Evolutionary conservation across 768 basidiomycete species (phyloP).

Genomic region (Boletus sp.): DNA sequence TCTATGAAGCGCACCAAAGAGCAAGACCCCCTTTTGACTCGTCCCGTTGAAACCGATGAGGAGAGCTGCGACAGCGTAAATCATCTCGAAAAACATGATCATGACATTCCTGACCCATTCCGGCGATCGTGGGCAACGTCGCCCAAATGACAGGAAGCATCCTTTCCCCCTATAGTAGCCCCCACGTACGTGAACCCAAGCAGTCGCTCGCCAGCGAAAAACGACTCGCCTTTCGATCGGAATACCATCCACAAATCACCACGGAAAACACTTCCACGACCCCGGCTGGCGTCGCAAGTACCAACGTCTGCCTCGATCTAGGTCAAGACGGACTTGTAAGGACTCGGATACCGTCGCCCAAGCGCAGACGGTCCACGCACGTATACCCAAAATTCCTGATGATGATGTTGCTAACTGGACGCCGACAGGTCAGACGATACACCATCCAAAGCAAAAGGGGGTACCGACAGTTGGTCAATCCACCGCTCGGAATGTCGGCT

Average conservation of each 20-base stretch:
- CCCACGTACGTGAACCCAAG: slow-evolving; percentile 2
- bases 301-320: not conserved
- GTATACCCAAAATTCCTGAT: slow-evolving; percentile 24
- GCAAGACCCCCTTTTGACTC: slow-evolving; percentile 19
- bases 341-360: not conserved
- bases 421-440: not conserved
- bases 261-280: slow-evolving; percentile 22
- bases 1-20: slow-evolving; percentile 13
- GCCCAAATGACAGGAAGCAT: not conserved
- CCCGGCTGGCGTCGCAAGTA: slow-evolving; percentile 24
- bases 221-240: slow-evolving; percentile 17
- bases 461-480: slow-evolving; percentile 15
- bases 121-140: slow-evolving; percentile 17
- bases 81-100: too few relatives aligned
- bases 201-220: not conserved
- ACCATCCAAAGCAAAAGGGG: not conserved
- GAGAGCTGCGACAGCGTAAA: slow-evolving; percentile 9
- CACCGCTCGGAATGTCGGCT: slow-evolving; percentile 25
- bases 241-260: slow-evolving; percentile 9
- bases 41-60: slow-evolving; percentile 24
- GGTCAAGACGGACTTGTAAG: not conserved
- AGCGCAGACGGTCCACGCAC: not conserved
- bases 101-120: not conserved
- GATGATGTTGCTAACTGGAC: slow-evolving; percentile 21
- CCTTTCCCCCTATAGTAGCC: not conserved